phyloP scores from a whole-genome alignment of 768 basidiomycete species.

The Neoboletus brunneissimus region DNA sequence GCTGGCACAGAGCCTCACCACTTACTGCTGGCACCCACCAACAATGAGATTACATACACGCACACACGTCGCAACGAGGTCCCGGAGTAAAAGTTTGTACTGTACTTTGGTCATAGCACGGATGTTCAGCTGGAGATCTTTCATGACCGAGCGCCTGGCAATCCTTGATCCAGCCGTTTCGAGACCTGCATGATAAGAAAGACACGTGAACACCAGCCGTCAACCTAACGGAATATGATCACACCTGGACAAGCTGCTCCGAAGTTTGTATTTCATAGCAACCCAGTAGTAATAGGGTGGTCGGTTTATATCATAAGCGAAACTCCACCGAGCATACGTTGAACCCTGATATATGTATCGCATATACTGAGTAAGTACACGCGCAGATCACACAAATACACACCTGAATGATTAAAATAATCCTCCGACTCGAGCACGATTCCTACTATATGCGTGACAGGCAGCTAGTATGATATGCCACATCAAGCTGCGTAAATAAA shows the following conservation, averaged over 20 bases:
- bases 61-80: slow-evolving; percentile 22
- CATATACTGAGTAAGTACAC: slow-evolving; percentile 1
- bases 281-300: slow-evolving; percentile 25
- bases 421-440: slow-evolving; percentile 23
- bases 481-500: slow-evolving; percentile 23
- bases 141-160: slow-evolving; percentile 37
- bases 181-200: slow-evolving; percentile 27
- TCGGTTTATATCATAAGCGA: slow-evolving; percentile 9
- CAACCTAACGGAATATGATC: slow-evolving; percentile 19
- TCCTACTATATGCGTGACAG: slow-evolving; percentile 24
- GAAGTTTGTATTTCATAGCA: slow-evolving; percentile 39
- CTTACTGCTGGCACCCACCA: slow-evolving; percentile 22
- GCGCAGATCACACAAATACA: slow-evolving; percentile 10
- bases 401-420: slow-evolving; percentile 34
- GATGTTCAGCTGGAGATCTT: slow-evolving; percentile 28
- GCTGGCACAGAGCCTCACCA: slow-evolving; percentile 21
- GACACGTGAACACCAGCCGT: slow-evolving; percentile 23
- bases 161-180: slow-evolving; percentile 35
- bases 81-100: slow-evolving; percentile 5
- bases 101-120: slow-evolving; percentile 25
- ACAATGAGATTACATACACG: slow-evolving; percentile 26
- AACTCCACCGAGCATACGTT: slow-evolving; percentile 21
- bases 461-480: slow-evolving; percentile 35
- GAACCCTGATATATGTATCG: slow-evolving; percentile 20
- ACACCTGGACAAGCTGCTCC: slow-evolving; percentile 33